Evolutionary conservation across 441 rosid genomes (phyloP).

Genomic region (Breynia disticha): DNA sequence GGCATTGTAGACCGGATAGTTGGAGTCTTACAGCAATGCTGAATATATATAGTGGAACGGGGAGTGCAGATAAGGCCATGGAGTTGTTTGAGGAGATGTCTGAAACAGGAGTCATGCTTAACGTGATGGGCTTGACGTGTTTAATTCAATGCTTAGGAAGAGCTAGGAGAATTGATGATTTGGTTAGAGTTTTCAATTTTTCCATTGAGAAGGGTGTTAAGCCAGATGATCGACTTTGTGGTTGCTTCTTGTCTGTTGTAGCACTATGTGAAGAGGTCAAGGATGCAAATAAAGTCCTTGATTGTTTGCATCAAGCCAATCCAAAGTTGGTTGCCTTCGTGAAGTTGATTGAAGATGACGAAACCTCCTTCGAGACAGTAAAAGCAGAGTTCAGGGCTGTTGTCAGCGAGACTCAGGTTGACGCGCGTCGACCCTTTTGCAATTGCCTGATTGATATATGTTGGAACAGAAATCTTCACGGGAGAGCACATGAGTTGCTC

Average conservation of each 20-base stretch:
- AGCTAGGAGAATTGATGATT: conserved; percentile 54
- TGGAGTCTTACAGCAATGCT: conserved; percentile 90
- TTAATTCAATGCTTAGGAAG: conserved; percentile 81
- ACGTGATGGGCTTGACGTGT: conserved; percentile 90
- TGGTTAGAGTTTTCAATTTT: conserved; percentile 49
- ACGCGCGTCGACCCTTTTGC: conserved; percentile 76
- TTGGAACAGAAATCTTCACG: conserved; percentile 36
- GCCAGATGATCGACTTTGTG: conserved; percentile 81
- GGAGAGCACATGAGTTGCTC: conserved; percentile 75
- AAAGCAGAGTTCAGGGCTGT: conserved; percentile 58
- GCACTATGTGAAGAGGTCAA: conserved; percentile 48
- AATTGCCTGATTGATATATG: conserved; percentile 89
- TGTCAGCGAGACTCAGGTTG: conserved; percentile 43
- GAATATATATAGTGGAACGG: conserved; percentile 69
- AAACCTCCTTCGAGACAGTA: conserved; percentile 32
- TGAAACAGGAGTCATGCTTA: conserved; percentile 38
- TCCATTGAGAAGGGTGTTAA: conserved; percentile 46
- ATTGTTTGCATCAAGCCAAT: conserved; percentile 60
- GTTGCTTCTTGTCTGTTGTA: conserved; percentile 74
- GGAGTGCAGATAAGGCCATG: conserved; percentile 64
- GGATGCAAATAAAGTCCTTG: conserved; percentile 50
- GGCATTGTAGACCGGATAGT: conserved; percentile 53
- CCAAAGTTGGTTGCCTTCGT: conserved; percentile 48
- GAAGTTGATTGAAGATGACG: conserved; percentile 40
- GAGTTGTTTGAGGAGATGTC: conserved; percentile 59